Base-by-base conservation (phyloP, 352 stramenopile species). In the Aphanomyces invadans region DNA sequence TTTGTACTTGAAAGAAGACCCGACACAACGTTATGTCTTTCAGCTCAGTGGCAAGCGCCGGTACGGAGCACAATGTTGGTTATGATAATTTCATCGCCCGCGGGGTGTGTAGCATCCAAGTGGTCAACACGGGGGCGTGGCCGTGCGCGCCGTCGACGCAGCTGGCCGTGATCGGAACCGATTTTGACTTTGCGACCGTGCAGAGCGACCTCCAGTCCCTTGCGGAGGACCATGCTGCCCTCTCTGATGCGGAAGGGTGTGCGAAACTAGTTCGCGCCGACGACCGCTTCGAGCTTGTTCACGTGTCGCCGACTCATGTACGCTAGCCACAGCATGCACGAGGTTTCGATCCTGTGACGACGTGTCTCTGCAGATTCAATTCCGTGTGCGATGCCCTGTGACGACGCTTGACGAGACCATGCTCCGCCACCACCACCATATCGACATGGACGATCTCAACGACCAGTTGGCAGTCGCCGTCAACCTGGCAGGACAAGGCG, bases 391-490 rank as follows among this genome's bases (percentile, higher is more conserved):
- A 25, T 87, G 80, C 49, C 81, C 79, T 3, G 70, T 76, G 7
- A 78, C 76, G 12, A 72, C 74, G 7, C 68, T 88, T 36, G 72
- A 87, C 60, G 77, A 80, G 44, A 71, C 77, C 11, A 87, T 87
- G 76, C 72, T 90, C 66, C 79, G 78, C 21, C 81, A 90, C 56
- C 79, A 84, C 54, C 79, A 90, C 67, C 80, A 88, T 51, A 73
- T 90, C 42, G 79, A 90, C 56, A 84, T 84, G 74, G 82, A 90
- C 60, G 80, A 87, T 44, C 70, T 87, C 36, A 88, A 76, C 10
- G 69, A 71, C 49, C 73, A 78, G 2, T 68, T 90, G 1, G 77
- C 86, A 52, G 70, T 76, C 28, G 78, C 87, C 38, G 77, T 90
- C 29, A 90, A 90, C 52, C 75, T 80, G 1, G 72, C 70, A 1